Evolutionary conservation across 306 rosid genomes (phyloP), one percentile per base, ranked within the genome.

Genomic region (Sicyos edulis): DNA sequence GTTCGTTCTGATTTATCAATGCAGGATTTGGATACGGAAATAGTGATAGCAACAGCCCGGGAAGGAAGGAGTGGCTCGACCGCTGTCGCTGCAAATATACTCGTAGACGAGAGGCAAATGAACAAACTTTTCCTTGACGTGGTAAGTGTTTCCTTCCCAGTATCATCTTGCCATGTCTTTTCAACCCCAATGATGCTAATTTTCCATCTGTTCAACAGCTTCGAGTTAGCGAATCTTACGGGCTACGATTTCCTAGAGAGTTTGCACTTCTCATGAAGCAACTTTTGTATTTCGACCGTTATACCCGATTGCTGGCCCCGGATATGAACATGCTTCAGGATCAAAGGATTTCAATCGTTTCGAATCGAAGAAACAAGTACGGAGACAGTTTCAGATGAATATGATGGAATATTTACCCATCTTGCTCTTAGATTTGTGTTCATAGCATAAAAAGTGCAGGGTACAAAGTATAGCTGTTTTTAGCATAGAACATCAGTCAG

Each of bases 31-130:
- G 97, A 93, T 83, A 91, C 95, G 12, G 96, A 93, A 81, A 73
- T 93, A 80, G 87, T 91, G 70, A 84, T 91, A 78, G 97, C 91
- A 69, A 78, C 95, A 58, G 83, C 81, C 40, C 85, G 91, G 83
- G 89, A 88, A 47, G 70, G 91, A 26, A 54, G 65, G 21, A 77
- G 86, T 58, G 78, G 64, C 22, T 83, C 95, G 54, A 82, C 96
- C 19, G 89, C 97, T 72, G 88, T 88, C 24, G 82, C 97, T 71
- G 97, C 99, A 26, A 91, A 91, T 82, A 72, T 93, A 53, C 78
- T 91, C 44, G 83, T 86, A 70, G 99, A 93, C 61, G 96, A 93
- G 83, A 88, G 99, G 84, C 99, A 93, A 85, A 93, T 93, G 97
- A 93, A 93, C 83, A 96, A 96, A 24, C 92, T 91, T 75, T 93